These are phyloP conservation scores for Cryptococcus sp. DNA, from an alignment of 1,284 basidiomycete species.

Conservation along the genomic window DNA sequence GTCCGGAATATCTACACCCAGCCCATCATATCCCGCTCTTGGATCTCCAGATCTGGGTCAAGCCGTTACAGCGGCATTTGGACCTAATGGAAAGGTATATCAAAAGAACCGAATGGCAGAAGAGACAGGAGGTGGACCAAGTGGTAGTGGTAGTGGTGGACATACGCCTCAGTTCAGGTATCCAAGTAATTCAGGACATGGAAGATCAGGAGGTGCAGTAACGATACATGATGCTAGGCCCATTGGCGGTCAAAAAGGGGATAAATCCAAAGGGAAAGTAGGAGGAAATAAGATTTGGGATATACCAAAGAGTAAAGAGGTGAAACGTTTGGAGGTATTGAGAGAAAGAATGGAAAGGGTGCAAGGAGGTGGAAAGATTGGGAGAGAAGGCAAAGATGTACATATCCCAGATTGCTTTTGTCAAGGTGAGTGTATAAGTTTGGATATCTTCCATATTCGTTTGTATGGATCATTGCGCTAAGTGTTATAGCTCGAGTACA, in stretches of 20 bases:
- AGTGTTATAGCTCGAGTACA: constrained; percentile 44
- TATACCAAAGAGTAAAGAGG: constrained; percentile 32
- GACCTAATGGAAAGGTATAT: constrained; percentile 31
- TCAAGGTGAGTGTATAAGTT: constrained; percentile 37
- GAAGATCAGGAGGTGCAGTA: constrained; percentile 17
- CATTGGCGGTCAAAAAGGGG: background rate
- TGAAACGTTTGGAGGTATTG: constrained; percentile 37
- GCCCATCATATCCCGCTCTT: too few species aligned
- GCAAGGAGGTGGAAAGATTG: constrained; percentile 27
- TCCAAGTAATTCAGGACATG: constrained; percentile 5
- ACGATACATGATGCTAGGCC: constrained; percentile 15
- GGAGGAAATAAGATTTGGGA: constrained; percentile 40
- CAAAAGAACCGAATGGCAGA: constrained; percentile 32
- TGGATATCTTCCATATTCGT: background rate
- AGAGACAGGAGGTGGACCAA: background rate
- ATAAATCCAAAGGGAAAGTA: background rate
- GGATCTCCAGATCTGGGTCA: background rate
- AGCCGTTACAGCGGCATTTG: background rate
- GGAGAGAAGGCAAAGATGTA: constrained; percentile 9
- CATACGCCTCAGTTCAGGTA: background rate
- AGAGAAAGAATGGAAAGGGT: constrained; percentile 24
- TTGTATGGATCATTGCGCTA: background rate
- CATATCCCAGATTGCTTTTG: constrained; percentile 44
- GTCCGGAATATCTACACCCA: background rate
- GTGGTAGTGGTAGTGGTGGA: background rate